Evolutionary conservation across 78 protist genomes (phyloP), one percentile per base, ranked within the genome.

Genomic region (Speleostelium caveatum): DNA sequence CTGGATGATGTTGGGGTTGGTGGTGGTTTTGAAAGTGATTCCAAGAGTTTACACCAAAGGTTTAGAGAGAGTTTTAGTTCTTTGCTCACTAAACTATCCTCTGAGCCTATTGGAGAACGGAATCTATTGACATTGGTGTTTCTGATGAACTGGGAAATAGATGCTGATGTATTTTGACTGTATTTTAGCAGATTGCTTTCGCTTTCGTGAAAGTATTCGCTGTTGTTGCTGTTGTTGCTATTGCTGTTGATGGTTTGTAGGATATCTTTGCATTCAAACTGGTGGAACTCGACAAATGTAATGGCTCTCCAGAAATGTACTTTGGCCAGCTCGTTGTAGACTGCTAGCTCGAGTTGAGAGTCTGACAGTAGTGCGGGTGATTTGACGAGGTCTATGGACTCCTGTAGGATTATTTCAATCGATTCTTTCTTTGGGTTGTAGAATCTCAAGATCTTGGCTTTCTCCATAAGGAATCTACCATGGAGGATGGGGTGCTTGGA

Each of bases 241-340:
- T 19, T 12, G 42, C 75, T 30, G 30, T 19, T 19, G 6, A 72
- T 30, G 51, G 2, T 51, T 53, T 16, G 32, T 22, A 58, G 22
- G 14, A 72, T 72, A 72, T 72, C 78, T 72, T 72, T 72, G 59
- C 55, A 83, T 61, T 83, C 55, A 45, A 49, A 63, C 26, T 83
- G 91, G 28, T 83, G 56, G 10, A 62, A 16, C 30, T 83, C 91
- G 5, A 83, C 53, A 36, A 14, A 49, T 1, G 68, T 71, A 33
- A 83, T 69, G 8, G 91, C 77, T 59, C 39, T 58, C 91, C 91
- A 83, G 30, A 69, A 83, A 22, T 67, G 42, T 22, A 53, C 36
- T 42, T 83, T 83, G 14, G 91, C 91, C 78, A 83, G 30, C 26
- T 83, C 91, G 38, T 83, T 60, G 6, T 8, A 73, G 17, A 83